Conservation (phyloP, 805 yeast species). For the Yarrowia keelungensis region DNA sequence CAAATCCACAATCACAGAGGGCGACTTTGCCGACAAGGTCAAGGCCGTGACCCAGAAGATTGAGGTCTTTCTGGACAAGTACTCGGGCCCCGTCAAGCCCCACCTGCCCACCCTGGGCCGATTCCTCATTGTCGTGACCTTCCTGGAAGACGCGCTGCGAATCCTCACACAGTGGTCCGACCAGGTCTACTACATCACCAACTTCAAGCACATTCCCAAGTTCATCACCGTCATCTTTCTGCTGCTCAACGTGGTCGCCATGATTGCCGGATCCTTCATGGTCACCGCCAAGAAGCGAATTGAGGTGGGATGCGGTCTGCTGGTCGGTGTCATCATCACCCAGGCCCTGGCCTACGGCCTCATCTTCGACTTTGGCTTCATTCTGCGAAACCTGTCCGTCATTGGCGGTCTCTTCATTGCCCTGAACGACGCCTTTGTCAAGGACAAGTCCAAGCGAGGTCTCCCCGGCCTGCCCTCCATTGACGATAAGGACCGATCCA, state of each 20-base stretch:
- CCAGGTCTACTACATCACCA: conserved; percentile 83
- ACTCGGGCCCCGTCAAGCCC: conserved; percentile 51
- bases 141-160: conserved; percentile 86
- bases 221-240: conserved; percentile 79
- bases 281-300: conserved; percentile 73
- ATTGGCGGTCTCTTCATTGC: conserved; percentile 92
- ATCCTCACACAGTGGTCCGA: conserved; percentile 88
- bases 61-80: conserved; percentile 49
- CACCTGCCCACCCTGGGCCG: conserved; percentile 86
- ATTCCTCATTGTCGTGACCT: conserved; percentile 89
- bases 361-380: conserved; percentile 77
- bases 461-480: conserved; percentile 81
- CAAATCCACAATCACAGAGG: conserved; percentile 36
- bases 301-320: conserved; percentile 70
- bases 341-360: conserved; percentile 92
- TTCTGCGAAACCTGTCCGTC: conserved; percentile 85
- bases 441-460: conserved; percentile 68
- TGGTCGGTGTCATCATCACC: conserved; percentile 71
- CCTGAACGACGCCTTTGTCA: conserved; percentile 82
- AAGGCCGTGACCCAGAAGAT: conserved; percentile 45
- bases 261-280: conserved; percentile 75
- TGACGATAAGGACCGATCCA: conserved; percentile 71
- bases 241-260: conserved; percentile 64
- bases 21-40: conserved; percentile 39
- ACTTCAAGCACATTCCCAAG: conserved; percentile 78